These are phyloP conservation scores for Populus alba DNA, from an alignment of 345 rosid genomes.

Conservation along the genomic window DNA sequence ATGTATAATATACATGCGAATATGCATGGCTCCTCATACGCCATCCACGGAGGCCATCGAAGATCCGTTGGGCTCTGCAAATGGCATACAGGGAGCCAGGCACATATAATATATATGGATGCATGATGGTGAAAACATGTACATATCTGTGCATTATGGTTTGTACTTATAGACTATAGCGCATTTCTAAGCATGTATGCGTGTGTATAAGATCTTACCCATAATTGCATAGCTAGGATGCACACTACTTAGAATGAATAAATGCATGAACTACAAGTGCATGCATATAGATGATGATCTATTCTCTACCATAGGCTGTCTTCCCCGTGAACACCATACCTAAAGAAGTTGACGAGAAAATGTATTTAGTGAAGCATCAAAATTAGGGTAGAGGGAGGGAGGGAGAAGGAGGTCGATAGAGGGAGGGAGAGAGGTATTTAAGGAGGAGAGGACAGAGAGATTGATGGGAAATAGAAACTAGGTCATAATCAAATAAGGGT, in stretches of 20 bases:
- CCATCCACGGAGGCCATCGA: conserved; percentile 88
- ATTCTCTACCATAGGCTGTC: background rate
- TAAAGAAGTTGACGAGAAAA: background rate
- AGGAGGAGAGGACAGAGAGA: conserved; percentile 23
- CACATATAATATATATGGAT: conserved; percentile 36
- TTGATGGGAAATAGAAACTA: conserved; percentile 17
- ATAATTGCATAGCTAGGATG: background rate
- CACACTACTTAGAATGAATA: background rate
- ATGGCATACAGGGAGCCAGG: conserved; percentile 99
- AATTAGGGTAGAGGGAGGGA: conserved; percentile 13
- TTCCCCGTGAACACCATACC: background rate
- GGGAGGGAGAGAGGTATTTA: conserved; percentile 13
- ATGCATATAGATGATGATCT: background rate
- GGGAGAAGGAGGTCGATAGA: conserved; percentile 7
- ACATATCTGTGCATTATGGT: background rate
- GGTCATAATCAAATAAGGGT: conserved; percentile 21
- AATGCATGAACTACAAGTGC: background rate
- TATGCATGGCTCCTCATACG: conserved; percentile 99
- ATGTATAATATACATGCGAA: background rate
- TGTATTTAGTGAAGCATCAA: background rate
- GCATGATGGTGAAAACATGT: background rate
- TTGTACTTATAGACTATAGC: too few species aligned
- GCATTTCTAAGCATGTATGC: background rate
- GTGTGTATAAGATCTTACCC: background rate
- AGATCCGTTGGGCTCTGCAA: conserved; percentile 54